Evolutionary conservation across 768 basidiomycete genomes (phyloP).

Genomic region (Boletus bicolor): DNA sequence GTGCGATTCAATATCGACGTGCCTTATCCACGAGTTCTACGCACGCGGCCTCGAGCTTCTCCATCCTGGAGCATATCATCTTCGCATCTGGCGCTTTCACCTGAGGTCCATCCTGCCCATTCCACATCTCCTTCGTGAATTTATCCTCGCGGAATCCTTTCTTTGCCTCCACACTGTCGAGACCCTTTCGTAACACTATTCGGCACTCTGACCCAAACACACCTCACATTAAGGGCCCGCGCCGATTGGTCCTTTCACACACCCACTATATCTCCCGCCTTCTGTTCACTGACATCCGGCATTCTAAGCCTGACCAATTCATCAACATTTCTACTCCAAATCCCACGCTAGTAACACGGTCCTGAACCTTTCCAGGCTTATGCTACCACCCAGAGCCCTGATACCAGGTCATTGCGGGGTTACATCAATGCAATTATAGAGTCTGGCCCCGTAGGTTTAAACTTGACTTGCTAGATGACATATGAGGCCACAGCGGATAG

Average conservation of each 20-base stretch:
- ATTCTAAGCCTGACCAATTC: neutral
- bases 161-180: neutral
- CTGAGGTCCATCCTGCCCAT: neutral
- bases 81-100: neutral
- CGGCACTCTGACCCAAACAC: neutral
- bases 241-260: neutral
- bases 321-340: neutral
- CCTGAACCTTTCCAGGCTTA: slow-evolving; percentile 4
- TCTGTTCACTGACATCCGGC: neutral
- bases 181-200: neutral
- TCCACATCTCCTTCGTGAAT: neutral
- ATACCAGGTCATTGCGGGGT: neutral
- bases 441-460: neutral
- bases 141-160: neutral
- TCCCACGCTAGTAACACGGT: neutral
- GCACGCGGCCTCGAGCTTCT: neutral
- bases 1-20: neutral
- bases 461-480: neutral
- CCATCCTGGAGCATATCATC: neutral
- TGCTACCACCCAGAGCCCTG: slow-evolving; percentile 11
- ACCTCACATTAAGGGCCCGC: neutral
- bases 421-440: slow-evolving; percentile 9
- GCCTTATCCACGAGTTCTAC: slow-evolving; percentile 2
- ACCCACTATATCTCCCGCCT: neutral
- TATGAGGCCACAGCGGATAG: neutral